phyloP scores from a whole-genome alignment of 257 asterid species.

The Ballota nigra region DNA sequence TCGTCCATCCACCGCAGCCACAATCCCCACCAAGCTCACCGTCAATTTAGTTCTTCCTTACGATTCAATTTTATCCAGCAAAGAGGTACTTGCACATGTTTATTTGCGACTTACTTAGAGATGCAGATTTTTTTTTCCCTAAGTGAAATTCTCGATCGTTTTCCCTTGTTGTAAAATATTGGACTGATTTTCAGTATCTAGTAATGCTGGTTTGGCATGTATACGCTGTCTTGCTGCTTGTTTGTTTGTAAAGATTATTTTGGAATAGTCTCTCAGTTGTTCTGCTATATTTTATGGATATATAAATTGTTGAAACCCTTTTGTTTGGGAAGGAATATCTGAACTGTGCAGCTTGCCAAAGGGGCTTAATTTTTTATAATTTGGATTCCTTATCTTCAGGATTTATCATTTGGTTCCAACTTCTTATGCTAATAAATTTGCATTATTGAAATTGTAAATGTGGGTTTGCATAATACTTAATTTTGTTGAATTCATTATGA shows the following conservation, averaged over 20 bases:
- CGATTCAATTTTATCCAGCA: slow-evolving; percentile 45
- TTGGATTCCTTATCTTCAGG: neutral
- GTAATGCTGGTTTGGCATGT: neutral
- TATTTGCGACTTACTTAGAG: neutral
- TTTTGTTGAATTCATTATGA: neutral
- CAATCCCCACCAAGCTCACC: slow-evolving; percentile 76
- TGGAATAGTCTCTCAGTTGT: neutral
- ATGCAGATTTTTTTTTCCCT: neutral
- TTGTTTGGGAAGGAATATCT: neutral
- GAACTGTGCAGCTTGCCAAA: neutral
- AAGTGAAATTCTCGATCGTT: neutral
- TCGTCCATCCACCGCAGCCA: slow-evolving; percentile 61
- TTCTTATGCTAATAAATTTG: neutral
- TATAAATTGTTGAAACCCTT: neutral
- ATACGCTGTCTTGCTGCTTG: neutral
- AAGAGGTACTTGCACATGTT: slow-evolving; percentile 42
- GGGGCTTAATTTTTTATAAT: neutral
- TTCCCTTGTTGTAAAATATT: neutral
- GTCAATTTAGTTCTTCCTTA: slow-evolving; percentile 79
- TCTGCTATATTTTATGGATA: neutral
- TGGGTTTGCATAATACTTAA: too few relatives aligned
- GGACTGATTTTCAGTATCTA: neutral
- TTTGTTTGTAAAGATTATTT: neutral
- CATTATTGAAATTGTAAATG: too few relatives aligned
- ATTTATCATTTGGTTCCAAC: neutral